These are phyloP conservation scores for Thelonectria rubi DNA, from an alignment of 2,329 filamentous ascomycete species.

Conservation along the genomic window DNA sequence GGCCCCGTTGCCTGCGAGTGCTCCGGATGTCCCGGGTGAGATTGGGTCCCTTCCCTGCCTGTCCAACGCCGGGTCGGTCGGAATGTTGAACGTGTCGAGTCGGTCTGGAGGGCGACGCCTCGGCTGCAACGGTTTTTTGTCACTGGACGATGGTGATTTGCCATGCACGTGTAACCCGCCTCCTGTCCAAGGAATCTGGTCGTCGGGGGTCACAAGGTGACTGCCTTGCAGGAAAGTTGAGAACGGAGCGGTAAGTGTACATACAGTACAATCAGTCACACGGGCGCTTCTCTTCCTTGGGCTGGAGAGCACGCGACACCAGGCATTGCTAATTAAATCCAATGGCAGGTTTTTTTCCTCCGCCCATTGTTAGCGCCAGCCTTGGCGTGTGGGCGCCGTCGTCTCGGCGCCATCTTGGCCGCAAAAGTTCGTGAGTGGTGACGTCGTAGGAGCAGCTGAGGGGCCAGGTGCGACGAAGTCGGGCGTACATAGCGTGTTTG, in stretches of 20 bases:
- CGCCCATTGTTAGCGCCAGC: too few relatives aligned
- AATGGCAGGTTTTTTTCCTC: neutral
- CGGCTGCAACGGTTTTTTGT: conserved; percentile 1
- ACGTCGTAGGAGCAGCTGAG: too few relatives aligned
- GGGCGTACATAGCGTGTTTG: too few relatives aligned
- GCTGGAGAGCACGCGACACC: conserved; percentile 9
- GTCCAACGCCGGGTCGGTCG: neutral
- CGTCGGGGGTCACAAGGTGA: neutral
- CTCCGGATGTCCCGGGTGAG: conserved; percentile 18
- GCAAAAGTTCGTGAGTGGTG: too few relatives aligned
- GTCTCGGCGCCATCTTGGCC: too few relatives aligned
- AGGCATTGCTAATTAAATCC: neutral
- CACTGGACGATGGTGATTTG: neutral
- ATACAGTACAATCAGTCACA: conserved; percentile 6
- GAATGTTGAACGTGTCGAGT: neutral
- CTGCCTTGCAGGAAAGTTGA: neutral
- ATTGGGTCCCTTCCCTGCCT: neutral
- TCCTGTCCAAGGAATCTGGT: neutral
- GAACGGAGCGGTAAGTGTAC: neutral
- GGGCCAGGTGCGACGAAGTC: too few relatives aligned
- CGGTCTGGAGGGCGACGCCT: conserved; percentile 1
- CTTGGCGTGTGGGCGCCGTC: too few relatives aligned
- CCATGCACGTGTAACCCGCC: neutral
- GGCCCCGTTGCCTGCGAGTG: neutral
- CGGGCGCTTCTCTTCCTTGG: neutral